Conservation (phyloP, 2,329 filamentous ascomycete species). For the Gnomoniopsis sp. region DNA sequence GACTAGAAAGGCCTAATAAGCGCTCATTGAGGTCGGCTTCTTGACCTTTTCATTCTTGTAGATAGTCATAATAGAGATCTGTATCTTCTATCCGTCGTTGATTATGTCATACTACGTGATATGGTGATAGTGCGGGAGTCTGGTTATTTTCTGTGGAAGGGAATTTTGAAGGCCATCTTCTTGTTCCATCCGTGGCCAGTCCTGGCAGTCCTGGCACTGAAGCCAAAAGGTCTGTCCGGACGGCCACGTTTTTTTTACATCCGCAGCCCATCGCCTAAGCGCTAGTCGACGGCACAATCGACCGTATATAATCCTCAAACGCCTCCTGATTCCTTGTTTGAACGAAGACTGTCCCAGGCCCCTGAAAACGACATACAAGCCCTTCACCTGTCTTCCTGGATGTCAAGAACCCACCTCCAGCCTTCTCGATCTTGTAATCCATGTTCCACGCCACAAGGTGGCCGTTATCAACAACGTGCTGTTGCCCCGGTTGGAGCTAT, state of each 20-base stretch:
- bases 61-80: no score
- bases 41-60: no score
- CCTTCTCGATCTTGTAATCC: conserved; percentile 23
- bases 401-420: conserved; percentile 20
- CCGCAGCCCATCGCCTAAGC: neutral
- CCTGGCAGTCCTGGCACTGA: no score
- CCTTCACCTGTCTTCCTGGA: conserved; percentile 22
- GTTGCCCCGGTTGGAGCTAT: conserved; percentile 21
- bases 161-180: no score
- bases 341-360: conserved; percentile 19
- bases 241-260: neutral
- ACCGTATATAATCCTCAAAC: conserved; percentile 9
- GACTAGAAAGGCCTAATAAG: no score
- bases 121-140: no score
- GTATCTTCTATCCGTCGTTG: no score
- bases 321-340: conserved; percentile 20
- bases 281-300: neutral
- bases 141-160: no score
- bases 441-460: conserved; percentile 24
- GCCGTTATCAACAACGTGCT: conserved; percentile 23
- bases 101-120: no score
- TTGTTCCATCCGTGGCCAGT: no score
- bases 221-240: no score
- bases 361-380: conserved; percentile 21
- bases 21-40: no score